Evolutionary conservation across 2,329 filamentous ascomycete species (phyloP).

Genomic region (Sporothrix pseudoabietina): DNA sequence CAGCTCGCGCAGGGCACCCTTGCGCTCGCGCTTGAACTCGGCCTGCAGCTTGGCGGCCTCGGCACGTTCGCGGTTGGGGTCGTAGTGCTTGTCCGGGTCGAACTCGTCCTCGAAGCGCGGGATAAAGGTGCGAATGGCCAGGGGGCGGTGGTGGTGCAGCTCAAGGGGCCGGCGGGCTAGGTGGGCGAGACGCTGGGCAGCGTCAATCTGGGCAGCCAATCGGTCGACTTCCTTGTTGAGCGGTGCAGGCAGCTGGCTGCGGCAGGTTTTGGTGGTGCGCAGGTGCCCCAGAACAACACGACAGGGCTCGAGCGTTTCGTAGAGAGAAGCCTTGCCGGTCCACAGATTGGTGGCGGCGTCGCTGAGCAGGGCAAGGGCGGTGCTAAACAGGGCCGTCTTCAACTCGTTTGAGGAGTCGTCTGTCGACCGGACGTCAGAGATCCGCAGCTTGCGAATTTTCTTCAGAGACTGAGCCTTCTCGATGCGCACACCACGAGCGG

Average conservation of each 20-base stretch:
- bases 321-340: constrained; percentile 71
- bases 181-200: constrained; percentile 62
- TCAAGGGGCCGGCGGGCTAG: constrained; percentile 75
- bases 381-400: constrained; percentile 63
- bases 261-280: constrained; percentile 51
- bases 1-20: constrained; percentile 90
- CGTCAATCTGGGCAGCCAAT: constrained; percentile 50
- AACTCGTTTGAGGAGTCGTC: constrained; percentile 38
- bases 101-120: constrained; percentile 96
- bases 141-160: constrained; percentile 84
- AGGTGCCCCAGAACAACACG: constrained; percentile 63
- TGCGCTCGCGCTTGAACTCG: constrained; percentile 93
- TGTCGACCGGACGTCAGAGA: constrained; percentile 36
- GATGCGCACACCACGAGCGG: constrained; percentile 50
- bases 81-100: constrained; percentile 96
- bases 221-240: constrained; percentile 49
- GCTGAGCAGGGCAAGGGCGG: constrained; percentile 66
- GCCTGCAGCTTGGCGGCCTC: constrained; percentile 81
- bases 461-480: constrained; percentile 53
- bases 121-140: constrained; percentile 83
- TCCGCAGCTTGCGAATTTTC: constrained; percentile 30
- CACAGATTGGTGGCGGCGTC: constrained; percentile 70
- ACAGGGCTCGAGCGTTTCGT: constrained; percentile 73
- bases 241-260: constrained; percentile 52
- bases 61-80: constrained; percentile 86